Base-by-base conservation (phyloP, 768 basidiomycete genomes). In the Thelephora ganbajun region DNA sequence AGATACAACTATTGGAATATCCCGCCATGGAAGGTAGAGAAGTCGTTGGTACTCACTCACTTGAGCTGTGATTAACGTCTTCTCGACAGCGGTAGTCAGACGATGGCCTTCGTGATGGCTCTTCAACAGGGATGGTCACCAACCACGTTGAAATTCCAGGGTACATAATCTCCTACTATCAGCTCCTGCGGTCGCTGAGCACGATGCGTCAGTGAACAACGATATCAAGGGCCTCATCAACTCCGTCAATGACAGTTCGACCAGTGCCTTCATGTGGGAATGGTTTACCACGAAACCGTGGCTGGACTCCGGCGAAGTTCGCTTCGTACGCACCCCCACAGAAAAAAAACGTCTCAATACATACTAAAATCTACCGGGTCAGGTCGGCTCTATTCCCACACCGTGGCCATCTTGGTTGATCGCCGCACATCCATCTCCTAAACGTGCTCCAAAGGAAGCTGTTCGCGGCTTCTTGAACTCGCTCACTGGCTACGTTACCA, bases 391-490 rank as follows among this genome's bases (percentile, higher is more conserved):
- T 7, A 80, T 89, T 5, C 80, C 81, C 34, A 97, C 93, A 0
- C 94, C 94, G 0, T 99, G 94, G 94, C 88, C 92, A 12, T 93
- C 90, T 0, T 99, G 94, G 94, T 66, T 88, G 49, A 87, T 98
- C 57, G 93, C 88, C 20, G 89, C 89, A 6, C 83, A 89, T 53
- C 82, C 83, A 0, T 69, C 70, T 11, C 56, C 70, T 14, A 62
- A 69, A n/a, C 74, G 83, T 13, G 77, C 81, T 23, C 61, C 75
- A 3, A 50, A 72, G 0, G 56, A 60, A 1, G 68, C 67, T 0
- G 66, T 91, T 12, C 61, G 62, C 14, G 45, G 61, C 2, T 96
- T 96, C 66, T 67, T 97, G 12, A 50, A 66, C 4, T 61, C 64
- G 22, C 72, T 97, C 18, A 76, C 83, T 5, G 63, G 56, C 4